phyloP scores from a whole-genome alignment of 176 grass and related monocot species.

The Oropetium thomaeum region DNA sequence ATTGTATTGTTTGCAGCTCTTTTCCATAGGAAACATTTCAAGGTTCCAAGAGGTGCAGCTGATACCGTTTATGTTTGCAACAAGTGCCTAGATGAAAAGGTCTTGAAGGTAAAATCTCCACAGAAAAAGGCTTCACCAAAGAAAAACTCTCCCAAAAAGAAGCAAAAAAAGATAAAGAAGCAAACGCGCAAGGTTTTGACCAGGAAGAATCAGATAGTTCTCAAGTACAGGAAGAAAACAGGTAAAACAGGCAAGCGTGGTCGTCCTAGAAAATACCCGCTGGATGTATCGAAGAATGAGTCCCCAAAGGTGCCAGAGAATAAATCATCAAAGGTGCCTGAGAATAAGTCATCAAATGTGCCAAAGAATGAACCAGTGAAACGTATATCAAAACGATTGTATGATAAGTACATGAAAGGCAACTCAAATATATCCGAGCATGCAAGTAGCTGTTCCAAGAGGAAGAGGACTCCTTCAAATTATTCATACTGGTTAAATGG shows the following conservation, averaged over 20 bases:
- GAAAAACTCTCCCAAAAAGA: constrained; percentile 42
- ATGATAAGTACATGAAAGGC: constrained; percentile 57
- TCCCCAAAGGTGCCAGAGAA: constrained; percentile 12
- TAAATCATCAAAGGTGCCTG: constrained; percentile 25
- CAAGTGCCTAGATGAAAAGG: constrained; percentile 68
- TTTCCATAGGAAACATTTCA: constrained; percentile 97
- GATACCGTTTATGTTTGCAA: constrained; percentile 64
- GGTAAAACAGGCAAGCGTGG: constrained; percentile 44
- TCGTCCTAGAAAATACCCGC: constrained; percentile 33
- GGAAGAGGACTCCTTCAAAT: constrained; percentile 69
- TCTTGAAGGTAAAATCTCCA: constrained; percentile 36
- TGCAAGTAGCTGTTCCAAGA: constrained; percentile 47
- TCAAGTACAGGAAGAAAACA: constrained; percentile 54
- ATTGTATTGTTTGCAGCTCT: constrained; percentile 58
- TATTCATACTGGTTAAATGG: constrained; percentile 94
- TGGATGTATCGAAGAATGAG: constrained; percentile 16
- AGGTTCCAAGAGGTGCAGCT: constrained; percentile 58
- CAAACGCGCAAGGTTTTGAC: constrained; percentile 35
- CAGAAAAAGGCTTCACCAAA: constrained; percentile 45
- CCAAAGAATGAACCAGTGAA: constrained; percentile 33
- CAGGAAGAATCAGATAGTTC: constrained; percentile 47
- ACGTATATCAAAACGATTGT: constrained; percentile 50
- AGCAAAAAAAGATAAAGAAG: constrained; percentile 46
- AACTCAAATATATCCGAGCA: constrained; percentile 34
- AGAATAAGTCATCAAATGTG: constrained; percentile 25